These are phyloP conservation scores for Somion occarium DNA, from an alignment of 1,284 basidiomycete species.

Conservation along the genomic window DNA sequence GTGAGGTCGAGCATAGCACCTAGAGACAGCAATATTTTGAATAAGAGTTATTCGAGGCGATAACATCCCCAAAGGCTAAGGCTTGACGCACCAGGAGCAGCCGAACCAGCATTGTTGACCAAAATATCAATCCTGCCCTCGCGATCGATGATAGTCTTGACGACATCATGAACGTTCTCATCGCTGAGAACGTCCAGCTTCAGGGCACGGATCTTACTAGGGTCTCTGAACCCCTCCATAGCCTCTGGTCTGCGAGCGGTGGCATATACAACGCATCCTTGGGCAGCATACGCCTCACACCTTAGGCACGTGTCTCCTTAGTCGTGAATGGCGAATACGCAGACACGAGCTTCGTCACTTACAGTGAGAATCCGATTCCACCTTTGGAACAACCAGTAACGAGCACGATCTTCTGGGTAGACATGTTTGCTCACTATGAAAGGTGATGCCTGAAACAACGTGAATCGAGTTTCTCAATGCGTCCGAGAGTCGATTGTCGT, in stretches of 20 bases:
- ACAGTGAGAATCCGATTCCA: constrained; percentile 66
- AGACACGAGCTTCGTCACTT: constrained; percentile 23
- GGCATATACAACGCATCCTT: constrained; percentile 35
- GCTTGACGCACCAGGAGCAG: constrained; percentile 22
- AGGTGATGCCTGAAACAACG: no score
- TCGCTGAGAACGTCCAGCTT: constrained; percentile 28
- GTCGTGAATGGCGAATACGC: not conserved
- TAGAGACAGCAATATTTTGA: no score
- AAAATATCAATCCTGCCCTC: constrained; percentile 24
- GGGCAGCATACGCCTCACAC: constrained; percentile 28
- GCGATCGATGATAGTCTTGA: constrained; percentile 21
- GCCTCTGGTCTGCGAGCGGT: constrained; percentile 31
- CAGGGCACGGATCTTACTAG: constrained; percentile 21
- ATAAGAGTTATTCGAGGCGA: no score
- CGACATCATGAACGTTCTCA: constrained; percentile 19
- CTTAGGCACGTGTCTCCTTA: constrained; percentile 13
- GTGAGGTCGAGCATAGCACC: constrained; percentile 61
- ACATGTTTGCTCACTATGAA: no score
- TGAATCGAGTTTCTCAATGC: no score
- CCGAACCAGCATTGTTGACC: constrained; percentile 28
- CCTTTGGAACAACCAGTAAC: constrained; percentile 68
- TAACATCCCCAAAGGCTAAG: no score
- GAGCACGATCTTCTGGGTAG: constrained; percentile 40
- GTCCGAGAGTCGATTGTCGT: no score
- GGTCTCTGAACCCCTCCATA: constrained; percentile 25